Percentiles rank a stretch among this genome's conserved stretches.
These are phyloP conservation scores for Triangularia verruculosa DNA, from an alignment of 2,329 filamentous ascomycete species.

Conservation along the genomic window DNA sequence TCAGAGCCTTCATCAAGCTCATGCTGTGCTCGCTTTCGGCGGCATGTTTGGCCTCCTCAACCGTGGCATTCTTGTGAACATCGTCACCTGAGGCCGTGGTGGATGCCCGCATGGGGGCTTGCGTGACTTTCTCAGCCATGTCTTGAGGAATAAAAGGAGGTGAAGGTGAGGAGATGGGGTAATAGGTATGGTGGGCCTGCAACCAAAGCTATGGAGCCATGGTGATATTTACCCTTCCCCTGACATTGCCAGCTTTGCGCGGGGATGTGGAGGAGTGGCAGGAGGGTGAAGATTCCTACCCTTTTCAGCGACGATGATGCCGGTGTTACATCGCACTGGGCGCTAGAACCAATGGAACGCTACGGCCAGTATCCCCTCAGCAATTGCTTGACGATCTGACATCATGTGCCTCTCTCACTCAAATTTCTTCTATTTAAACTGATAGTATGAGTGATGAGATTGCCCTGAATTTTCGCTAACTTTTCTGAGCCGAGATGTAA, in stretches of 20 bases:
- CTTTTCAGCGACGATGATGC: background rate
- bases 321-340: background rate
- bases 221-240: background rate
- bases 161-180: background rate
- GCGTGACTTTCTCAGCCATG: background rate
- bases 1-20: constrained; percentile 40
- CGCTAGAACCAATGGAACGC: background rate
- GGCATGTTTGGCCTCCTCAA: constrained; percentile 41
- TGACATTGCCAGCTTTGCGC: background rate
- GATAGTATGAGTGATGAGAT: background rate
- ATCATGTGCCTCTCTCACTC: background rate
- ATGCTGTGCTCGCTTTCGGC: constrained; percentile 42
- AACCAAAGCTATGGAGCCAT: background rate
- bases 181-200: background rate
- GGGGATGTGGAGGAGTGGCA: background rate
- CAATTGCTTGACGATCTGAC: background rate
- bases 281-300: background rate
- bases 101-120: background rate
- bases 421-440: background rate
- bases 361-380: background rate
- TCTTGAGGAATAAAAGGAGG: background rate
- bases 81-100: background rate
- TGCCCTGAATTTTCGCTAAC: background rate
- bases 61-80: background rate
- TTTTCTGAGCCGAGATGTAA: background rate